A percentile compares a stretch with the other conserved stretches of the same genome.
Conservation (phyloP, 495 filamentous ascomycete genomes). For the Xylaria longipes region DNA sequence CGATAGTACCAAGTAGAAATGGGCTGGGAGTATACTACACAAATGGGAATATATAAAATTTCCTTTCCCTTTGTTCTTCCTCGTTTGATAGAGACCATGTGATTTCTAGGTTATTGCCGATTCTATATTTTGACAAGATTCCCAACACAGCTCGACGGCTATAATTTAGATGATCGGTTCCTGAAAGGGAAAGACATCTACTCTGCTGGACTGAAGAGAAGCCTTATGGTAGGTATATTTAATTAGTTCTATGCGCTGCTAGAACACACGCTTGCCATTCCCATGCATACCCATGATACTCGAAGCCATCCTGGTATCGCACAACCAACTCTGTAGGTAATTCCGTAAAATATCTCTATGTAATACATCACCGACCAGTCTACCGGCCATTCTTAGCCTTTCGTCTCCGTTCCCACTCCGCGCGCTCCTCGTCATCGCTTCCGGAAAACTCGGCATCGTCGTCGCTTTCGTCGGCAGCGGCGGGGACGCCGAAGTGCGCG, state of each 20-base stretch:
- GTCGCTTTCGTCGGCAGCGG: constrained; percentile 38
- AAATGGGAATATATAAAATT: neutral
- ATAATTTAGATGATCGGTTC: neutral
- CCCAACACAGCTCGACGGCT: neutral
- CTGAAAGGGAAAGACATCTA: neutral
- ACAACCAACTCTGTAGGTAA: constrained; percentile 13
- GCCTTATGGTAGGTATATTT: constrained; percentile 4
- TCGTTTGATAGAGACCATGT: neutral
- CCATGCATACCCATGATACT: neutral
- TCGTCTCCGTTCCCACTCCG: constrained; percentile 56
- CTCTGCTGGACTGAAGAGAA: neutral
- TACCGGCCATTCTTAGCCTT: constrained; percentile 47
- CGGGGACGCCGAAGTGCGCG: neutral
- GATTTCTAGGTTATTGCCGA: neutral
- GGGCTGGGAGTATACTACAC: neutral
- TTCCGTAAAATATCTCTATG: neutral
- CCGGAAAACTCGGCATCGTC: constrained; percentile 60
- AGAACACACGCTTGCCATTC: constrained; percentile 3
- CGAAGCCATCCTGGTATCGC: neutral
- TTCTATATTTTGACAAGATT: neutral
- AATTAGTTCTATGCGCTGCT: constrained; percentile 17
- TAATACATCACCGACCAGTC: neutral
- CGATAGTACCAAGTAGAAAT: neutral
- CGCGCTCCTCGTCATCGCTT: constrained; percentile 59
- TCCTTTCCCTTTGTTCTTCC: neutral